Evolutionary conservation across 345 rosid species (phyloP).

Genomic region (Salix caprea): DNA sequence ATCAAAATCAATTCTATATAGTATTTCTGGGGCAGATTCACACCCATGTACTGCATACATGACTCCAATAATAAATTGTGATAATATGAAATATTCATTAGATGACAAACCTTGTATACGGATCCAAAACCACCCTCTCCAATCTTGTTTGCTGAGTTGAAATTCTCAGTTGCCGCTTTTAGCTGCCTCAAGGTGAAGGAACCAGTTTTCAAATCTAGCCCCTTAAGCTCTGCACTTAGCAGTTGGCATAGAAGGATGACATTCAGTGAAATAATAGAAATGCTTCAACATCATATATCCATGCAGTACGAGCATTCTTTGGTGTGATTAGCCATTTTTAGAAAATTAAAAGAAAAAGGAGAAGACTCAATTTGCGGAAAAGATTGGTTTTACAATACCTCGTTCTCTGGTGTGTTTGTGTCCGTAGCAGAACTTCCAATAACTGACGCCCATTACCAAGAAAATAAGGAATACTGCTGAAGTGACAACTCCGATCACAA

Average conservation of each 20-base stretch:
- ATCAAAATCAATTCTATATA: too few relatives aligned
- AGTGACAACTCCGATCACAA: conserved; percentile 11
- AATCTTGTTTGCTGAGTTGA: conserved; percentile 9
- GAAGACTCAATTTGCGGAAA: not conserved
- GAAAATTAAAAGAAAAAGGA: too few relatives aligned
- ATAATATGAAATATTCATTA: too few relatives aligned
- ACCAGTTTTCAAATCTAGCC: conserved; percentile 8
- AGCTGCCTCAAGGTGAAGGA: conserved; percentile 3
- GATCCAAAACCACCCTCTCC: conserved; percentile 4
- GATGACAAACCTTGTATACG: conserved; percentile 6
- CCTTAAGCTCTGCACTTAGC: conserved; percentile 1
- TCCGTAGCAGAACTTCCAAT: conserved; percentile 17
- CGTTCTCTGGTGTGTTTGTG: not conserved
- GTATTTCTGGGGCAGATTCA: not conserved
- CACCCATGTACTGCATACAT: too few relatives aligned
- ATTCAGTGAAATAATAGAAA: conserved; percentile 1
- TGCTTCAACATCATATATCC: too few relatives aligned
- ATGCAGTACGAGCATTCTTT: too few relatives aligned
- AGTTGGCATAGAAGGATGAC: not conserved
- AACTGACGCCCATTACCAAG: conserved; percentile 5
- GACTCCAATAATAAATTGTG: too few relatives aligned
- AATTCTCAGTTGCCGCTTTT: conserved; percentile 4
- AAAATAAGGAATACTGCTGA: not conserved
- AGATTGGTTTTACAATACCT: not conserved
- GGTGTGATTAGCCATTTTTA: not conserved